phyloP scores from a whole-genome alignment of 371 early-diverging fungal species.

The Zychaea mexicana region DNA sequence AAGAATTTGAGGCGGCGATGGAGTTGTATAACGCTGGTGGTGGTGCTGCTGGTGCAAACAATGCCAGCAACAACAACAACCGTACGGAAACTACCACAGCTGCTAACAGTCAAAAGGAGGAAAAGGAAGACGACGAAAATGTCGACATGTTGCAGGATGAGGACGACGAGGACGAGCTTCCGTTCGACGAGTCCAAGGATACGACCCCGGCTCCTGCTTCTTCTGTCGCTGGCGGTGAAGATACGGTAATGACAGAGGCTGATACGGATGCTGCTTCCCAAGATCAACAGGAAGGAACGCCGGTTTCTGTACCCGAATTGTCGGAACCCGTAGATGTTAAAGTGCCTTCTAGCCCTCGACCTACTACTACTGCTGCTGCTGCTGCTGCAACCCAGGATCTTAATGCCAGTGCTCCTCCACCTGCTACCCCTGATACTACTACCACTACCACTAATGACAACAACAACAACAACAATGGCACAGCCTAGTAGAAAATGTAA shows the following conservation, averaged over 20 bases:
- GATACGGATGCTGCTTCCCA: background rate
- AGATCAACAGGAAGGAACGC: background rate
- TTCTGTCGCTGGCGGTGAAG: background rate
- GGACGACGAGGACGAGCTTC: constrained; percentile 11
- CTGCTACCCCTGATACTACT: background rate
- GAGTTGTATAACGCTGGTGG: constrained; percentile 36
- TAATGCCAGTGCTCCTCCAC: background rate
- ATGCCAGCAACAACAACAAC: background rate
- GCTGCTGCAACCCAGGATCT: background rate
- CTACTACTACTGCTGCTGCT: no score
- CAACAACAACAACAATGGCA: background rate
- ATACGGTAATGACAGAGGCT: background rate
- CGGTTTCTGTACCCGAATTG: background rate
- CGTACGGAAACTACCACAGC: background rate
- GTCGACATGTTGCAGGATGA: constrained; percentile 19
- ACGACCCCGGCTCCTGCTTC: background rate
- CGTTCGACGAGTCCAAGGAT: background rate
- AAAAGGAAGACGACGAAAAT: constrained; percentile 43
- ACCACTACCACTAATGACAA: no score
- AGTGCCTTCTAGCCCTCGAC: no score
- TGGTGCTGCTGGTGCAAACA: constrained; percentile 9
- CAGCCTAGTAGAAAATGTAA: background rate
- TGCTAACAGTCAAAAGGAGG: constrained; percentile 19
- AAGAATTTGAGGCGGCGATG: constrained; percentile 45
- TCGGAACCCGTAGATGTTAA: background rate